A percentile compares a stretch with the other conserved stretches of the same genome.
These are phyloP conservation scores for Iris pallida DNA, from an alignment of 116 monocot genomes.

Conservation along the genomic window DNA sequence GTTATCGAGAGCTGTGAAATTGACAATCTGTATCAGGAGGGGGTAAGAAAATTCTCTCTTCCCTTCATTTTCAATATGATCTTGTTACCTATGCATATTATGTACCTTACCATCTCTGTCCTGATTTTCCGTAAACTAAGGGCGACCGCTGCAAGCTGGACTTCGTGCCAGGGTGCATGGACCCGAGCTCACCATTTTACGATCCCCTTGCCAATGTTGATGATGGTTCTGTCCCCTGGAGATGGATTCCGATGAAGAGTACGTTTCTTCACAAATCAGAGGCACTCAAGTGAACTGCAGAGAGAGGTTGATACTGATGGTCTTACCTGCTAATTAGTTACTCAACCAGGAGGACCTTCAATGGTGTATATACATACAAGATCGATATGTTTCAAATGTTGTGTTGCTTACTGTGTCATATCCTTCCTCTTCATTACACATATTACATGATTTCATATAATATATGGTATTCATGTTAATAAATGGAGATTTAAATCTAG, in stretches of 20 bases:
- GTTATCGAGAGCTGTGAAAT: conserved; percentile 66
- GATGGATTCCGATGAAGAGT: not conserved
- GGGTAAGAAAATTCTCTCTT: conserved; percentile 34
- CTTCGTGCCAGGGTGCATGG: conserved; percentile 71
- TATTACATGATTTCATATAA: too few relatives aligned
- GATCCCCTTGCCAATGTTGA: conserved; percentile 79
- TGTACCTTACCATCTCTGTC: not conserved
- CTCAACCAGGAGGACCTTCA: too few relatives aligned
- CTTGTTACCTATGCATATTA: not conserved
- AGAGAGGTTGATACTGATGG: too few relatives aligned
- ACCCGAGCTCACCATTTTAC: conserved; percentile 54
- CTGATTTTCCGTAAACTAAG: conserved; percentile 21
- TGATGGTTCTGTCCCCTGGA: conserved; percentile 77
- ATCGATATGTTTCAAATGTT: too few relatives aligned
- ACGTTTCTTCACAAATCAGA: too few relatives aligned
- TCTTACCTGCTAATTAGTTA: too few relatives aligned
- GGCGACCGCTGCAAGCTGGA: conserved; percentile 75
- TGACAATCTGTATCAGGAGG: conserved; percentile 52
- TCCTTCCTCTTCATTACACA: too few relatives aligned
- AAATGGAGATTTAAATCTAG: too few relatives aligned
- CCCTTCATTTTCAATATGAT: not conserved
- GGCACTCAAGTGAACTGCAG: too few relatives aligned
- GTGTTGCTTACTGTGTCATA: too few relatives aligned
- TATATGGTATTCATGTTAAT: too few relatives aligned
- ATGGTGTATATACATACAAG: too few relatives aligned